Conservation (phyloP, 2,329 filamentous ascomycete species). For the Ciborinia camelliae region DNA sequence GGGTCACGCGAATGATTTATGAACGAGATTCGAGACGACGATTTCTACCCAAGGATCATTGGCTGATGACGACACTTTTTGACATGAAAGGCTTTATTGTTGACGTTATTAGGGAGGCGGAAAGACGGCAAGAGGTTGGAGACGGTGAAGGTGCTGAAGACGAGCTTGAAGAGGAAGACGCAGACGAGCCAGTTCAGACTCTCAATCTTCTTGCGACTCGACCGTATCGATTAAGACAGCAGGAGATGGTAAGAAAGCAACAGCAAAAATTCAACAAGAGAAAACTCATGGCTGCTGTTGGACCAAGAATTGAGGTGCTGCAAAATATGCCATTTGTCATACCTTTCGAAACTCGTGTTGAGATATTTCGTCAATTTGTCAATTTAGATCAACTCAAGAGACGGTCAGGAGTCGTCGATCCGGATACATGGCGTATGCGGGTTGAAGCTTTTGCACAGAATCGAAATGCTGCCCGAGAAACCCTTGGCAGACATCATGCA, state of each 20-base stretch:
- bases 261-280: constrained; percentile 66
- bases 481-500: constrained; percentile 65
- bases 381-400: constrained; percentile 72
- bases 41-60: constrained; percentile 81
- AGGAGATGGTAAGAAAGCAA: constrained; percentile 60
- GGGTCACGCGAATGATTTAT: constrained; percentile 81
- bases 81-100: constrained; percentile 86
- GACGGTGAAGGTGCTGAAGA: constrained; percentile 48
- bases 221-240: constrained; percentile 57
- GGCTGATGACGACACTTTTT: constrained; percentile 87
- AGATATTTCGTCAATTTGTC: constrained; percentile 94
- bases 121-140: constrained; percentile 66
- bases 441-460: constrained; percentile 37
- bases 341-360: constrained; percentile 84
- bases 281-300: constrained; percentile 72
- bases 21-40: constrained; percentile 85
- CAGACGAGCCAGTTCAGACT: constrained; percentile 41
- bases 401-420: constrained; percentile 67
- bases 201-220: constrained; percentile 51
- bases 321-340: constrained; percentile 97
- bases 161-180: constrained; percentile 43
- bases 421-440: constrained; percentile 70
- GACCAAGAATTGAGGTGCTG: constrained; percentile 82
- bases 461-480: constrained; percentile 35
- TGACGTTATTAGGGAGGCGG: constrained; percentile 83